phyloP scores from a whole-genome alignment of 164 flowering plant species.

The Nymphaea thermarum region DNA sequence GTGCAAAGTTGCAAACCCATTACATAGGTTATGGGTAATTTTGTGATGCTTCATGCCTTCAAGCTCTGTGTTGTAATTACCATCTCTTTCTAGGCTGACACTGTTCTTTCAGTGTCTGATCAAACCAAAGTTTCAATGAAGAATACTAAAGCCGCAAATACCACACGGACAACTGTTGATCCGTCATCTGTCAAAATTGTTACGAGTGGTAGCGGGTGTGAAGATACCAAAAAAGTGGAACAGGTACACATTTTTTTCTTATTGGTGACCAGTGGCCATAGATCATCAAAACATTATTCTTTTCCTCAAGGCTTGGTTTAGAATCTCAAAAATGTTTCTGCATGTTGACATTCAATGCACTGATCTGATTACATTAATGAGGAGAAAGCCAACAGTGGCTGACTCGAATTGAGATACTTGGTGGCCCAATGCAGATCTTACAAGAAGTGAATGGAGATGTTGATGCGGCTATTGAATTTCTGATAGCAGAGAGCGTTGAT shows the following conservation, averaged over 20 bases:
- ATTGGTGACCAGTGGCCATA: background rate
- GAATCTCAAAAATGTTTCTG: background rate
- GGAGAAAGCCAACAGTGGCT: background rate
- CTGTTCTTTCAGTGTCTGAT: constrained; percentile 46
- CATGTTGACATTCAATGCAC: background rate
- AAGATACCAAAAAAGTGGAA: constrained; percentile 41
- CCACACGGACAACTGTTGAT: constrained; percentile 10
- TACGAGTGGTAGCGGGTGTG: constrained; percentile 63
- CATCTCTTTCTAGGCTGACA: constrained; percentile 52
- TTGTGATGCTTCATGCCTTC: too few relatives aligned
- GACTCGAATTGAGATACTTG: background rate
- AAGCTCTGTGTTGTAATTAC: background rate
- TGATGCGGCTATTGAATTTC: constrained; percentile 72
- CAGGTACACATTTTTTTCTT: constrained; percentile 27
- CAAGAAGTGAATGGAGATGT: constrained; percentile 56
- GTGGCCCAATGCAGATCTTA: constrained; percentile 32
- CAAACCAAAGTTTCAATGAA: constrained; percentile 31
- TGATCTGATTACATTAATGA: background rate
- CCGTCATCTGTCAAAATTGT: constrained; percentile 46
- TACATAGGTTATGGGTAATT: too few relatives aligned
- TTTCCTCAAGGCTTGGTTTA: background rate
- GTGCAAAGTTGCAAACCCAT: too few relatives aligned
- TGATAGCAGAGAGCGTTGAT: constrained; percentile 39
- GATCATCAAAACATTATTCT: background rate
- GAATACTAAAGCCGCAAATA: constrained; percentile 24